phyloP scores from a whole-genome alignment of 2,329 filamentous ascomycete genomes.

The Capronia epimyces region DNA sequence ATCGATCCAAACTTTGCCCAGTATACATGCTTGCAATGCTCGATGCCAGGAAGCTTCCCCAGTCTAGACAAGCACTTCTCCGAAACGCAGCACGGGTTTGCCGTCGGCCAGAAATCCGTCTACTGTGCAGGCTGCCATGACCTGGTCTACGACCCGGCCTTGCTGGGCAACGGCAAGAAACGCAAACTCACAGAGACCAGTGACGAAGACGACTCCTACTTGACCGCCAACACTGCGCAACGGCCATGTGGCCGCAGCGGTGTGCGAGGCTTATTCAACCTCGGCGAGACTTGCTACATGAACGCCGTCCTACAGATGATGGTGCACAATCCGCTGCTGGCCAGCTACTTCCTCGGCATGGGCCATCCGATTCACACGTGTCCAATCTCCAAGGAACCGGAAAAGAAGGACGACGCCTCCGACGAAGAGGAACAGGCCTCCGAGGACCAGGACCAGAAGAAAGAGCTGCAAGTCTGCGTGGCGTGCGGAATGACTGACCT shows the following conservation, averaged over 20 bases:
- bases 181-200: slow-evolving; percentile 35
- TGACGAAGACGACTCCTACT: slow-evolving; percentile 55
- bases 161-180: slow-evolving; percentile 31
- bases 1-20: slow-evolving; percentile 23
- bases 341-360: slow-evolving; percentile 87
- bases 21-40: slow-evolving; percentile 26
- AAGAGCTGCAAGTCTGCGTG: slow-evolving; percentile 45
- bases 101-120: slow-evolving; percentile 22
- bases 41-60: slow-evolving; percentile 19
- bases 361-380: slow-evolving; percentile 79
- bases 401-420: slow-evolving; percentile 26
- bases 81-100: slow-evolving; percentile 26
- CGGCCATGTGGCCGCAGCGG: slow-evolving; percentile 82
- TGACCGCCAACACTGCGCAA: slow-evolving; percentile 33
- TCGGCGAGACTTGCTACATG: slow-evolving; percentile 98
- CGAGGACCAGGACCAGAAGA: slow-evolving; percentile 20
- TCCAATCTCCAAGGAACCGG: slow-evolving; percentile 37
- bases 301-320: slow-evolving; percentile 92
- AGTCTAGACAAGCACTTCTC: slow-evolving; percentile 25
- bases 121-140: slow-evolving; percentile 28
- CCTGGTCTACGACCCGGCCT: slow-evolving; percentile 26
- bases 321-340: slow-evolving; percentile 85
- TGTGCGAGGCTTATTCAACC: slow-evolving; percentile 88
- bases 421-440: slow-evolving; percentile 27
- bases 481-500: slow-evolving; percentile 59